Evolutionary conservation across 257 asterid species (phyloP).

Genomic region (Solanum lycopersicoides): DNA sequence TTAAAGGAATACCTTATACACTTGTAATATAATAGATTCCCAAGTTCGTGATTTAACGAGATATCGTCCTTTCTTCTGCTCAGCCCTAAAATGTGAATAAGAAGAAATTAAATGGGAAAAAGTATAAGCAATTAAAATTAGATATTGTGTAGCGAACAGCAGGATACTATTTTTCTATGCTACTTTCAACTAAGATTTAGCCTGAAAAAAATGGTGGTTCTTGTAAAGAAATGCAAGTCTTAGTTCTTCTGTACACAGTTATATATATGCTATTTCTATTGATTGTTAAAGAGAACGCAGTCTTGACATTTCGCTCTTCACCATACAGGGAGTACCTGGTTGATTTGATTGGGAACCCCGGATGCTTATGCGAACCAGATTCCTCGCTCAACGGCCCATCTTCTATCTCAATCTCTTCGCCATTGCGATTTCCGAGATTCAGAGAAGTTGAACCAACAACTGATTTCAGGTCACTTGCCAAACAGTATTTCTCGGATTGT

Average conservation of each 20-base stretch:
- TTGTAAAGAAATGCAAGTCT: neutral
- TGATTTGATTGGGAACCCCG: slow-evolving; percentile 89
- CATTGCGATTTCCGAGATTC: slow-evolving; percentile 78
- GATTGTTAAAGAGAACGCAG: neutral
- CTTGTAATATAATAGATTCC: neutral
- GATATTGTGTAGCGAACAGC: neutral
- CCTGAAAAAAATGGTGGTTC: neutral
- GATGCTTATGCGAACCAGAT: slow-evolving; percentile 77
- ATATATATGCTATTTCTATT: neutral
- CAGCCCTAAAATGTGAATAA: neutral
- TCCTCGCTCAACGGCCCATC: slow-evolving; percentile 90
- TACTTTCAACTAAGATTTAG: neutral
- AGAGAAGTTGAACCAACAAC: slow-evolving; percentile 58
- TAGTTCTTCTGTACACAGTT: neutral
- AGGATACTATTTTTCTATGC: neutral
- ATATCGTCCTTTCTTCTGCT: neutral
- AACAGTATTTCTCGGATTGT: slow-evolving; percentile 69
- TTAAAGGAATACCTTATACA: neutral
- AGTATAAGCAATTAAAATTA: neutral
- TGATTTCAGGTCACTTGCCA: slow-evolving; percentile 81
- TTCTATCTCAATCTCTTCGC: slow-evolving; percentile 88
- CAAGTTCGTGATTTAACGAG: neutral
- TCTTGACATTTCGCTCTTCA: neutral
- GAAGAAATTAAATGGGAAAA: neutral
- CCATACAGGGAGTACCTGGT: slow-evolving; percentile 81